Evolutionary conservation across 495 filamentous ascomycete species (phyloP).

Genomic region (Sphaerosporella brunnea): DNA sequence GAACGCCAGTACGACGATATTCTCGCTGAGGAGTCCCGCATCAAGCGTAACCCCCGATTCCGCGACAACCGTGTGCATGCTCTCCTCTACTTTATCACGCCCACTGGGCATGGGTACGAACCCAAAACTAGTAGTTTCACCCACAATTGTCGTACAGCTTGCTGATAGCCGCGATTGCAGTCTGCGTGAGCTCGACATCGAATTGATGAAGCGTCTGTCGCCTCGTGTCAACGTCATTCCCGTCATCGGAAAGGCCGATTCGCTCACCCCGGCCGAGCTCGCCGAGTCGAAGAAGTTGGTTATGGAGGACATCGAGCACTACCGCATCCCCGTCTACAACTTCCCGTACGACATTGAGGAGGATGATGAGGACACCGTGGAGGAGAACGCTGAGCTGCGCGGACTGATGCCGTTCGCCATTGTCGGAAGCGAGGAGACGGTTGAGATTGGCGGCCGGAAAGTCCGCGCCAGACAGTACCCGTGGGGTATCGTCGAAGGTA

Average conservation of each 20-base stretch:
- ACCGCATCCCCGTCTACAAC: slow-evolving; percentile 99
- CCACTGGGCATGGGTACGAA: slow-evolving; percentile 78
- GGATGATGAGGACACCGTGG: slow-evolving; percentile 96
- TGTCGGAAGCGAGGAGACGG: slow-evolving; percentile 85
- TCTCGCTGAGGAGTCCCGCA: slow-evolving; percentile 94
- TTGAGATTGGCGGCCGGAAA: slow-evolving; percentile 82
- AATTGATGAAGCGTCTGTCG: slow-evolving; percentile 97
- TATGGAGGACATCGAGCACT: slow-evolving; percentile 99
- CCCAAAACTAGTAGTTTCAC: not conserved
- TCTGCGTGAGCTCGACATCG: slow-evolving; percentile 95
- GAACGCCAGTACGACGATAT: slow-evolving; percentile 99
- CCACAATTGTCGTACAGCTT: no score
- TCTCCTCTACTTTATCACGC: slow-evolving; percentile 96
- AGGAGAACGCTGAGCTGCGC: slow-evolving; percentile 93
- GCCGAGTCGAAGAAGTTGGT: slow-evolving; percentile 98
- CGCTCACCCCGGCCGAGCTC: slow-evolving; percentile 86
- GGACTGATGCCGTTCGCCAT: slow-evolving; percentile 98
- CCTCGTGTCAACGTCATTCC: slow-evolving; percentile 98
- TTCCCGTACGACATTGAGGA: slow-evolving; percentile 99
- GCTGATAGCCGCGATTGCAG: slow-evolving; percentile 31
- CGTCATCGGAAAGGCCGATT: slow-evolving; percentile 95
- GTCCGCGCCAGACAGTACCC: slow-evolving; percentile 93
- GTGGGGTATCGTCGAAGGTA: slow-evolving; percentile 80
- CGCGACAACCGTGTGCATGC: slow-evolving; percentile 97
- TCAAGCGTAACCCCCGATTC: slow-evolving; percentile 99